Evolutionary conservation across 192 early-diverging fungal species (phyloP).

Genomic region (Spinellus fusiger): DNA sequence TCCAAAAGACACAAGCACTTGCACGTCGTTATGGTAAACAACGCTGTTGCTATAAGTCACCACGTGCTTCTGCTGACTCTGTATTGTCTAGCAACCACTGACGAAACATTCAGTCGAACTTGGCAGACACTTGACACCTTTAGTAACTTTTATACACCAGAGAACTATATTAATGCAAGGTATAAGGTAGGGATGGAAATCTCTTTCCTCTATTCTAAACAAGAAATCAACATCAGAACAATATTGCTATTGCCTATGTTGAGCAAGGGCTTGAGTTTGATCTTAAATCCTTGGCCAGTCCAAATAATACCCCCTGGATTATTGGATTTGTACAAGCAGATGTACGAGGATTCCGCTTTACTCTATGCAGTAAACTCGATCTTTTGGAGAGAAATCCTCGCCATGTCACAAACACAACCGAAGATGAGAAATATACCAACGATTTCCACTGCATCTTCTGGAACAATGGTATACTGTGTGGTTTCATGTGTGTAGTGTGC

Average conservation of each 20-base stretch:
- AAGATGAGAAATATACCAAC: background rate
- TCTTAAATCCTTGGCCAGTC: slow-evolving; percentile 1
- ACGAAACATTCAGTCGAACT: background rate
- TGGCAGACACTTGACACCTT: slow-evolving; percentile 4
- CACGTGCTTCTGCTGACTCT: background rate
- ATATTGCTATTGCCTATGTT: slow-evolving; percentile 26
- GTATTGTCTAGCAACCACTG: background rate
- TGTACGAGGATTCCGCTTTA: slow-evolving; percentile 19
- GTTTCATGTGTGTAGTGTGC: background rate
- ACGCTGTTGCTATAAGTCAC: too few species aligned
- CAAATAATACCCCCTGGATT: slow-evolving; percentile 5
- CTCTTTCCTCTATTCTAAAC: background rate
- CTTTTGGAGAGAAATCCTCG: background rate
- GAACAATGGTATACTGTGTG: slow-evolving; percentile 21
- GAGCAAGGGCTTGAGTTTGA: slow-evolving; percentile 12
- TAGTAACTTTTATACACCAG: slow-evolving; percentile 1
- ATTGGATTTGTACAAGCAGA: slow-evolving; percentile 26
- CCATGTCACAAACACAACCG: background rate
- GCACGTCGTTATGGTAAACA: slow-evolving; percentile 16
- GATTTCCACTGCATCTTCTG: slow-evolving; percentile 36
- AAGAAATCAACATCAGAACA: slow-evolving; percentile 14
- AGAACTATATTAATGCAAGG: slow-evolving; percentile 9
- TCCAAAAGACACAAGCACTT: slow-evolving; percentile 7
- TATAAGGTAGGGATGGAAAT: slow-evolving; percentile 6
- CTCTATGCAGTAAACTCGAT: slow-evolving; percentile 4